phyloP scores from a whole-genome alignment of 179 eudicot species.

The Actinidia arguta region DNA sequence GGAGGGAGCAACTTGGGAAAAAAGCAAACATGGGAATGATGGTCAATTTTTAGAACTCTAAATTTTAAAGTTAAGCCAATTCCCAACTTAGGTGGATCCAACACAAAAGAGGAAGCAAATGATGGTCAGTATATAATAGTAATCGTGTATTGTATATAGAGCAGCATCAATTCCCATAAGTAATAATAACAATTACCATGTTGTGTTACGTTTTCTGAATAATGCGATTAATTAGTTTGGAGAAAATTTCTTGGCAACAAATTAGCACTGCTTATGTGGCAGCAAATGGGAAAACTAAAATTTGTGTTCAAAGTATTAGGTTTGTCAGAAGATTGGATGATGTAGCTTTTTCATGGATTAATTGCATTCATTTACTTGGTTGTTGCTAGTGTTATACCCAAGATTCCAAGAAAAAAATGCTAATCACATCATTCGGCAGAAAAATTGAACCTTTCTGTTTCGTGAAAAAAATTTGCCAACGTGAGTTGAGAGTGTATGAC shows the following conservation, averaged over 20 bases:
- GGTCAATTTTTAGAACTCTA: no score
- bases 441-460: background rate
- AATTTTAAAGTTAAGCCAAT: no score
- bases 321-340: background rate
- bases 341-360: no score
- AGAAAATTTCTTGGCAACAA: background rate
- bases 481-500: background rate
- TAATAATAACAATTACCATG: background rate
- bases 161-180: no score
- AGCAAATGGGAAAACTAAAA: background rate
- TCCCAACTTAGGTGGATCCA: no score
- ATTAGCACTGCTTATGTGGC: background rate
- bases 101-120: constrained; percentile 28
- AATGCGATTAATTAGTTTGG: background rate
- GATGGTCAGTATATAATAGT: constrained; percentile 20
- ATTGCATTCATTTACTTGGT: no score
- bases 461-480: background rate
- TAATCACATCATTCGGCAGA: no score
- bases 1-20: no score
- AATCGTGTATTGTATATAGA: background rate
- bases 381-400: no score
- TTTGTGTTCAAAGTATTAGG: background rate
- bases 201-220: background rate
- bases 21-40: no score
- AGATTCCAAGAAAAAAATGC: no score